Base-by-base conservation (phyloP, 352 stramenopile species). In the Phytophthora sp. region DNA sequence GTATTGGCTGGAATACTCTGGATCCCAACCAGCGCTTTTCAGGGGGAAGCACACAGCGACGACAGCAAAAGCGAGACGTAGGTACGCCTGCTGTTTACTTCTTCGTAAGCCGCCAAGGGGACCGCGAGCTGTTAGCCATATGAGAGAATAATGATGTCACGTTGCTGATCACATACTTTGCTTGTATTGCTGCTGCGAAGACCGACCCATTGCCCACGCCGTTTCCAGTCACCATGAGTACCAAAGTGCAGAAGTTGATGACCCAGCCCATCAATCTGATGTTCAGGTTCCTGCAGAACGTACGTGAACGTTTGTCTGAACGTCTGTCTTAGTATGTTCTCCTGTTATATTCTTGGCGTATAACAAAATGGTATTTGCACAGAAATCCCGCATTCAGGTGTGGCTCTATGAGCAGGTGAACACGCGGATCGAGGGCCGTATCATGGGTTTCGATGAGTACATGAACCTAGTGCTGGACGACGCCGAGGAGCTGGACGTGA, bases 401-500 rank as follows among this genome's bases (percentile, higher is more conserved):
- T 99, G 98, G 98, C 78, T 99, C n/a, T 99, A 99, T 75, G 98
- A 99, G 82, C 97, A 99, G 77, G 97, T 97, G 41, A 96, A 94
- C 73, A 98, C 97, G 76, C 79, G 96, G 61, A 99, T 99, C 59
- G 98, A 99, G 78, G 98, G 98, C n/a, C 94, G 98, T 52, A 99
- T 99, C 77, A 98, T 96, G 84, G 95, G 96, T 45, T 98, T 99
- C 74, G 96, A 99, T 76, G 96, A 99, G 80, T 99, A 99, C 86
- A 99, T 99, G 98, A 99, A 99, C 84, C 85, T 99, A 41, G 96
- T 99, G 33, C 85, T 99, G 66, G 97, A 99, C 74, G 94, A 99
- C 74, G 97, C 97, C 11, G 94, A 98, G 63, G 97, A 99, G 77
- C 77, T 99, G 16, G 89, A 98, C 65, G 87, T 97, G 47, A 98